Evolutionary conservation across 257 asterid genomes (phyloP), one percentile per base, ranked within the genome.

Genomic region (Solanum sejunctum): DNA sequence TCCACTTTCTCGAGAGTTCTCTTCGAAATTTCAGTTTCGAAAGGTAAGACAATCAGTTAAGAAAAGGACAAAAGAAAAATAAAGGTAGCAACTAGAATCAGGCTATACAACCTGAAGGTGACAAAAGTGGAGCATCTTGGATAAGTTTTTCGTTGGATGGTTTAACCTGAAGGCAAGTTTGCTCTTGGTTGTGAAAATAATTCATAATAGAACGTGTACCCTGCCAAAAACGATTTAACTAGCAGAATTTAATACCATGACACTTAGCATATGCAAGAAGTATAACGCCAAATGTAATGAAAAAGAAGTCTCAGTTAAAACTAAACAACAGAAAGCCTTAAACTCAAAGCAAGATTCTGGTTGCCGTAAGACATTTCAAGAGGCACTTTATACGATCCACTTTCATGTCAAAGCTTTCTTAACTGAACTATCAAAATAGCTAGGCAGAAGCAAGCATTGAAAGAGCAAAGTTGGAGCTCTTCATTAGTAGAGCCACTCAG

Each of bases 191-290:
- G 84, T 85, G 91, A 88, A 95, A 96, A 87, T 96, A 96, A 86
- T 92, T 92, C 88, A 84, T 88, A 84, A 96, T 96, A 86, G 98
- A 93, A 81, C 88, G 93, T 80, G 98, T 95, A 72, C 99, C 99
- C 99, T 96, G 97, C 80, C 84, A 89, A 88, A 89, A 88, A 87
- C 83, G 85, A 84, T 87, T 84, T 39, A 55, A 79, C 71, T 41
- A 86, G 71, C 36, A 85, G 72, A 83, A 51, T 63, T 77, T 54
- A 69, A 84, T 75, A 55, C 80, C 58, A 71, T 56, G 77, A 64
- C 82, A 67, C 64, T 81, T 77, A 17, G 85, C 72, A 28, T 54
- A 45, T 73, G 71, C 88, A 51, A 21, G 81, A 60, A 58, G 36
- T 51, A 51, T 7, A 51, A 77, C 21, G 26, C 39, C 63, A 51